These are phyloP conservation scores for Lolium rigidum DNA, from an alignment of 176 grass and related monocot species.

Conservation along the genomic window DNA sequence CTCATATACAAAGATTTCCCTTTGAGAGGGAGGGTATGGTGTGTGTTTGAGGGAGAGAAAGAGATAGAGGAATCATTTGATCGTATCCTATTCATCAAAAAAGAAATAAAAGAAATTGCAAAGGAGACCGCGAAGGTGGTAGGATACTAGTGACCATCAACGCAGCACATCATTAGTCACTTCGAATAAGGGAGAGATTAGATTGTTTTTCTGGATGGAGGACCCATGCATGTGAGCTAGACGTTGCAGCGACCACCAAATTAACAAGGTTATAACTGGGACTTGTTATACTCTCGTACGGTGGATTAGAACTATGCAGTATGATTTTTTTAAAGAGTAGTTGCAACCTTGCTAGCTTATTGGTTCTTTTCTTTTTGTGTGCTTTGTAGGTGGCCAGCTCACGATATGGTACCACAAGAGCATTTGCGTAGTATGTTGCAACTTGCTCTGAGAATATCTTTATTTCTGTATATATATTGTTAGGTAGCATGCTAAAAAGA, in stretches of 20 bases:
- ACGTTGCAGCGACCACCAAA: conserved; percentile 43
- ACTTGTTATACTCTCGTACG: not conserved
- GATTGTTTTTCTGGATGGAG: conserved; percentile 17
- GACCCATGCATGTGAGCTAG: conserved; percentile 32
- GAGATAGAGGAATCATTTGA: not conserved
- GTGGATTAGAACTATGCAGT: not conserved
- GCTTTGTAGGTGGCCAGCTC: conserved; percentile 32
- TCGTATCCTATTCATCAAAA: not conserved
- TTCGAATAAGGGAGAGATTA: not conserved
- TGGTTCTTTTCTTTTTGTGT: not conserved
- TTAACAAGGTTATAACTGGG: not conserved
- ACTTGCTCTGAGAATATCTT: not conserved
- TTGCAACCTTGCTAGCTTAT: not conserved
- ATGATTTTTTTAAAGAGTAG: not conserved
- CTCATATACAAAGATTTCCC: conserved; percentile 15
- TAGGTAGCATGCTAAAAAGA: not conserved
- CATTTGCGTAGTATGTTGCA: not conserved
- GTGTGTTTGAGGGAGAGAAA: not conserved
- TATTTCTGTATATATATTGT: conserved; percentile 17
- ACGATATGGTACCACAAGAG: not conserved
- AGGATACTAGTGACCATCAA: conserved; percentile 45
- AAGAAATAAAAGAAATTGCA: not conserved
- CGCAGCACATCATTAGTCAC: conserved; percentile 16
- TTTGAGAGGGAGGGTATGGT: not conserved
- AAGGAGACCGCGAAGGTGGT: not conserved